Conservation (phyloP, 2,329 filamentous ascomycete genomes). For the Diaporthe longicolla region DNA sequence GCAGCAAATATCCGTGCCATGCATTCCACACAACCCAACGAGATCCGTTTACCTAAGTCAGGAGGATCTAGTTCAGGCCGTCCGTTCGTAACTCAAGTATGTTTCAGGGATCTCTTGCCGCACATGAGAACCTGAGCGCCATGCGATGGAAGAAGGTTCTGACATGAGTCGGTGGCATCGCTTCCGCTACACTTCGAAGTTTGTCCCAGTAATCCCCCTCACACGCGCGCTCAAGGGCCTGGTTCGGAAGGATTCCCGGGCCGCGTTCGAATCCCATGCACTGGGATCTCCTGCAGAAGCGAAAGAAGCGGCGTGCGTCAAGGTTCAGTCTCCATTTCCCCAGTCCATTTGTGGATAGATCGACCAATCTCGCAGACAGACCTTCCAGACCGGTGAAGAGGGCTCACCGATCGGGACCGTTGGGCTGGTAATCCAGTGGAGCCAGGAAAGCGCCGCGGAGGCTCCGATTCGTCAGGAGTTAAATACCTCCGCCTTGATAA, state of each 20-base stretch:
- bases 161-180: no score
- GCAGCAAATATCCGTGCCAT: background rate
- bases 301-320: background rate
- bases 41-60: background rate
- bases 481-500: background rate
- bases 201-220: background rate
- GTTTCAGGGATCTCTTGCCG: background rate
- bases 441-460: background rate
- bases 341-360: no score
- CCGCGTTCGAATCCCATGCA: no score
- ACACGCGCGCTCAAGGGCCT: background rate
- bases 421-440: background rate
- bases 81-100: background rate
- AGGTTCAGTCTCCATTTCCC: background rate
- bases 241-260: conserved; percentile 5
- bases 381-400: background rate
- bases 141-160: background rate
- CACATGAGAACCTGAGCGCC: background rate
- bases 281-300: background rate
- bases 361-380: background rate
- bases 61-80: background rate
- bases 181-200: background rate
- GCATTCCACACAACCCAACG: background rate
- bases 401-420: no score
- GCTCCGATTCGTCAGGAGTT: background rate